phyloP scores from a whole-genome alignment of 495 filamentous ascomycete species.

The Glutinoglossum americanum region DNA sequence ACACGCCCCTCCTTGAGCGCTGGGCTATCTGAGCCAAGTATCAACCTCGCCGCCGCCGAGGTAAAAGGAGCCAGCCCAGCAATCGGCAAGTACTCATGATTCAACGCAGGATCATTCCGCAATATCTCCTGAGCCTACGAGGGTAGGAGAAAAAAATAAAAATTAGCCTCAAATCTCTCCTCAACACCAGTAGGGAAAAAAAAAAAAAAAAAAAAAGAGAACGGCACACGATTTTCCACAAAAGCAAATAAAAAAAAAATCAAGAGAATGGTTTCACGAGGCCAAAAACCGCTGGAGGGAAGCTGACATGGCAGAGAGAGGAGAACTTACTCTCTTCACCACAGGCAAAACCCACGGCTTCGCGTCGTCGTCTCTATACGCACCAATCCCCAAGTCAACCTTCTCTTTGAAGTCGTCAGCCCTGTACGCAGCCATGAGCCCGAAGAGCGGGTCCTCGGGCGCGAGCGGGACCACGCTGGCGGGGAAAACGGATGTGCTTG shows the following conservation, averaged over 20 bases:
- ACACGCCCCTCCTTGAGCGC: slow-evolving; percentile 71
- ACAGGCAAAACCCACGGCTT: slow-evolving; percentile 90
- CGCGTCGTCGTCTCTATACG: slow-evolving; percentile 83
- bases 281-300: not conserved
- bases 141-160: not conserved
- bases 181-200: too few species aligned
- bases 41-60: slow-evolving; percentile 68
- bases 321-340: slow-evolving; percentile 59
- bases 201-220: too few species aligned
- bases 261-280: too few species aligned
- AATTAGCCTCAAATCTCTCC: not conserved
- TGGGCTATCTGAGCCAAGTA: slow-evolving; percentile 59
- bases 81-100: slow-evolving; percentile 98
- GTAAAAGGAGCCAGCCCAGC: slow-evolving; percentile 71
- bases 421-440: slow-evolving; percentile 71
- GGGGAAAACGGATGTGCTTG: slow-evolving; percentile 44
- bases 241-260: too few species aligned
- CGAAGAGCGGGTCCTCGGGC: slow-evolving; percentile 89
- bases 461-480: slow-evolving; percentile 67
- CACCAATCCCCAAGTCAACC: slow-evolving; percentile 89
- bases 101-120: slow-evolving; percentile 66
- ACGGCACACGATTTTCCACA: too few species aligned
- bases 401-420: slow-evolving; percentile 71
- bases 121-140: slow-evolving; percentile 70
- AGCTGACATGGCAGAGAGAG: not conserved